Conservation (phyloP, 192 early-diverging fungal species). For the Cetraspora pellucida region DNA sequence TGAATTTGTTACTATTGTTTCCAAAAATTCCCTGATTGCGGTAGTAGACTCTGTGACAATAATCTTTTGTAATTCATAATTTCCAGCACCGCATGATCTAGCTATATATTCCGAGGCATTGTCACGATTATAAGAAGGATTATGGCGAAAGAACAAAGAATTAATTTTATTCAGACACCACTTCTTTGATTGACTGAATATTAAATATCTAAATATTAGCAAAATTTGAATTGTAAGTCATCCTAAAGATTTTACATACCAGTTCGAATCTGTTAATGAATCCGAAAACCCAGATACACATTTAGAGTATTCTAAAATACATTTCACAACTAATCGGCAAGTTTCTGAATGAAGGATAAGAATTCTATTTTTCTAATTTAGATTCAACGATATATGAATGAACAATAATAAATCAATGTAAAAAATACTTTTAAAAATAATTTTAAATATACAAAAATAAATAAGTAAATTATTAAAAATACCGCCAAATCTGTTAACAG, state of each 20-base stretch:
- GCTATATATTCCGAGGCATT: background rate
- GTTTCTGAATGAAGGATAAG: background rate
- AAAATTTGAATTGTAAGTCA: background rate
- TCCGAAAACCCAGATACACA: background rate
- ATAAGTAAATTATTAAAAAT: background rate
- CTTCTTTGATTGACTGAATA: background rate
- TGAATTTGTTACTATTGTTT: background rate
- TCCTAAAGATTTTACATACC: background rate
- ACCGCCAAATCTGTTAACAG: slow-evolving; percentile 24
- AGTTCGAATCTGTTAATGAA: background rate
- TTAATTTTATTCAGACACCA: slow-evolving; percentile 15
- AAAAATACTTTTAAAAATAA: background rate
- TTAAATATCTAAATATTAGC: background rate
- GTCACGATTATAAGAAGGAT: background rate
- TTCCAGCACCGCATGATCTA: slow-evolving; percentile 7
- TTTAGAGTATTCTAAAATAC: slow-evolving; percentile 27
- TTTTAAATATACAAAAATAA: background rate
- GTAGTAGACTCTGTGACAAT: background rate
- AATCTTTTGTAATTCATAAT: background rate
- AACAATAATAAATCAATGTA: background rate
- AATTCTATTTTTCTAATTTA: slow-evolving; percentile 13
- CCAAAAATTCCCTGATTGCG: slow-evolving; percentile 16
- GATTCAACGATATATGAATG: background rate
- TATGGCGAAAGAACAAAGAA: background rate
- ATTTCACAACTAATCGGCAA: slow-evolving; percentile 17